Evolutionary conservation across 2,329 filamentous ascomycete genomes (phyloP), one percentile per base, ranked within the genome.

Genomic region (Rhinocladiella mackenziei): DNA sequence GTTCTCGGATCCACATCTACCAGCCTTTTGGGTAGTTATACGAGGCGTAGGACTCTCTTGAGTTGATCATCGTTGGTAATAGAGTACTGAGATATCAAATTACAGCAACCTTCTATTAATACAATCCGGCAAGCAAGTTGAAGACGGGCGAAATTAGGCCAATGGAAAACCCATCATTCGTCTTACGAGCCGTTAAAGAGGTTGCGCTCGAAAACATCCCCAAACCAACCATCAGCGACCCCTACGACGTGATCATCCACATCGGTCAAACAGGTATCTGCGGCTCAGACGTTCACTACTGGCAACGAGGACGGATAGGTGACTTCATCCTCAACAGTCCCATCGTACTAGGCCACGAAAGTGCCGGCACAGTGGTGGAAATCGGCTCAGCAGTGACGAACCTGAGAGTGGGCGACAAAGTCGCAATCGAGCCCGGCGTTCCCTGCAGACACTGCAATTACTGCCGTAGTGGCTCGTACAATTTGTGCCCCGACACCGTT

Each of bases 361-460:
- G 62, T 26, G 58, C 69, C 0, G 70, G 70, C 2, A 63, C 56
- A 0, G 59, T 75, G 14, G 65, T 67, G 4, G 64, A 68, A 48
- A 58, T 48, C 2, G 56, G 57, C 22, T 40, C 40, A 9, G 32
- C 47, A 39, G 49, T 74, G 23, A 69, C 62, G 39, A 65, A 66
- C 39, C 47, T 74, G 33, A 64, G 67, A 39, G 56, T 64, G 11
- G 72, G 71, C 3, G 68, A 74, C 49, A 60, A 65, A 1, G 69
- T 75, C 2, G 70, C 72, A 14, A 68, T 76, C 20, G 72, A 75
- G 48, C 71, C 72, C 3, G 71, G 71, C 2, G 62, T 71, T 2
- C 69, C 71, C 0, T 75, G 72, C 43, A 54, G 63, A 34, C 47
- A 62, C 20, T 75, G 73, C 56, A 59, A 66, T 29, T 60, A 63